These are phyloP conservation scores for Curvularia verruculosa DNA, from an alignment of 2,329 filamentous ascomycete species.

Conservation along the genomic window DNA sequence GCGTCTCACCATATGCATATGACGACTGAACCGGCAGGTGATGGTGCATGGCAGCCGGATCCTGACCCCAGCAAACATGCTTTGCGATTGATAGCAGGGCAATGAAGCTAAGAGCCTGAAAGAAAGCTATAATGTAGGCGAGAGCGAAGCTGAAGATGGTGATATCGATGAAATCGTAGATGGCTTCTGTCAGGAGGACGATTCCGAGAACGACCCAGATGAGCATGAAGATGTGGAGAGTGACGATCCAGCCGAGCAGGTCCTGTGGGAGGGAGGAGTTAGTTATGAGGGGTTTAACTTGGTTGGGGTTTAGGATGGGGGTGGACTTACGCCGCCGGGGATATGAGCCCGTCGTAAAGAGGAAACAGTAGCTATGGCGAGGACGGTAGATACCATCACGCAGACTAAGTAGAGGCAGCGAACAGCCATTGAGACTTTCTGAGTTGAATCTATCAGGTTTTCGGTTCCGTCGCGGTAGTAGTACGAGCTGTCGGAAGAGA, in stretches of 20 bases:
- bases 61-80: conserved; percentile 18
- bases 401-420: conserved; percentile 28
- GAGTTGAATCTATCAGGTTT: not conserved
- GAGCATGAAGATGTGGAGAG: conserved; percentile 26
- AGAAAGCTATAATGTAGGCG: conserved; percentile 23
- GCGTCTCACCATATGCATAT: too few relatives aligned
- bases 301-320: not conserved
- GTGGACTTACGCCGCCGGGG: conserved; percentile 26
- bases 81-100: conserved; percentile 31
- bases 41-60: conserved; percentile 11
- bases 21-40: too few relatives aligned
- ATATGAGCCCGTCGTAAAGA: conserved; percentile 23
- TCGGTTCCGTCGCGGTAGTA: not conserved
- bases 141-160: conserved; percentile 2
- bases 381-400: conserved; percentile 19
- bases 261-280: conserved; percentile 14
- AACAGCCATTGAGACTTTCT: conserved; percentile 18
- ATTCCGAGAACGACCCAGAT: conserved; percentile 23
- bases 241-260: conserved; percentile 23
- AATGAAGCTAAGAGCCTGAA: conserved; percentile 26
- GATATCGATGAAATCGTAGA: not conserved
- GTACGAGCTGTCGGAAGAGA: conserved; percentile 9
- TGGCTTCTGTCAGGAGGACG: not conserved
- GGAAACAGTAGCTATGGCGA: conserved; percentile 22
- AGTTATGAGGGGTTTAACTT: not conserved